These are phyloP conservation scores for Paraconiothyrium sp. DNA, from an alignment of 2,329 filamentous ascomycete genomes.

Conservation along the genomic window DNA sequence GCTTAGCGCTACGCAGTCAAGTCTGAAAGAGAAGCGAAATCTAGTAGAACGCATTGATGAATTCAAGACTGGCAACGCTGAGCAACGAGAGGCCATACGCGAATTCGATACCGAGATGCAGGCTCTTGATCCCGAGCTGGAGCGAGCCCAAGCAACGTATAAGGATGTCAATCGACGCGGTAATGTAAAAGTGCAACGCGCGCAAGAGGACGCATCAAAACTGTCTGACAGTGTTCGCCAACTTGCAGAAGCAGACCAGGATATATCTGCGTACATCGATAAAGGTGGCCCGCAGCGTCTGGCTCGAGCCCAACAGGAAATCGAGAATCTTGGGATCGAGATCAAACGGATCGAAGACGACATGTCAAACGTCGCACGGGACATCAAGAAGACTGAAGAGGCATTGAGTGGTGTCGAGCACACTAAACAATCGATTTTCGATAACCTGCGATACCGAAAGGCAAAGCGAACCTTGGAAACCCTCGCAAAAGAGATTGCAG, in stretches of 20 bases:
- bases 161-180: conserved; percentile 80
- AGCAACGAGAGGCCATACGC: conserved; percentile 75
- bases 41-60: conserved; percentile 77
- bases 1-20: conserved; percentile 73
- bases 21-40: conserved; percentile 82
- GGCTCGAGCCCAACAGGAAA: conserved; percentile 72
- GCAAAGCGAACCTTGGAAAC: conserved; percentile 73
- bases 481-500: conserved; percentile 74
- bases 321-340: conserved; percentile 72
- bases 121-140: conserved; percentile 76
- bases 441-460: conserved; percentile 88
- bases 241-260: conserved; percentile 76
- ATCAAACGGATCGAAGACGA: conserved; percentile 74
- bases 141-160: conserved; percentile 77
- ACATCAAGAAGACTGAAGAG: conserved; percentile 80
- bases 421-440: conserved; percentile 84
- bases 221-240: conserved; percentile 80
- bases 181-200: conserved; percentile 74
- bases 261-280: conserved; percentile 82
- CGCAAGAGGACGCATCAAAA: conserved; percentile 75
- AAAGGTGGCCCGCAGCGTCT: conserved; percentile 78
- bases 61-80: conserved; percentile 71
- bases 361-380: conserved; percentile 70
- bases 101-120: conserved; percentile 77
- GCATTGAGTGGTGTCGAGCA: conserved; percentile 81